Evolutionary conservation across 257 asterid genomes (phyloP).

Genomic region (Misopates orontium): DNA sequence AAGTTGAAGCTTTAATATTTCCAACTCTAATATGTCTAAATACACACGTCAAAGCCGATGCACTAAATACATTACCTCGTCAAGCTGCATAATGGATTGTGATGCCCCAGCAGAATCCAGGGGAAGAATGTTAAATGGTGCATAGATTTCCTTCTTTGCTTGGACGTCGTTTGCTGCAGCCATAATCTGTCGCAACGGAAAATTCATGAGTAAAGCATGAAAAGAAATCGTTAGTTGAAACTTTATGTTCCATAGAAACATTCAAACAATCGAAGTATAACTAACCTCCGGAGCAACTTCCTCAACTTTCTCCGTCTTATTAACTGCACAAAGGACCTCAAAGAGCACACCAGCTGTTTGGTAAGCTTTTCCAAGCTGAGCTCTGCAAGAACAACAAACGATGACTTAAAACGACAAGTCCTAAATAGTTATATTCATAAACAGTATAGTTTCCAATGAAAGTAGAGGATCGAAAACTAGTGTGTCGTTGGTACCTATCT

Average conservation of each 20-base stretch:
- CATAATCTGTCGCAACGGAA: constrained; percentile 51
- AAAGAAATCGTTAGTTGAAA: neutral
- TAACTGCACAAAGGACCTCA: constrained; percentile 87
- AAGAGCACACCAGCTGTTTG: constrained; percentile 82
- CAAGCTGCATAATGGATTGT: constrained; percentile 82
- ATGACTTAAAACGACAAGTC: constrained; percentile 6
- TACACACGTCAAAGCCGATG: constrained; percentile 11
- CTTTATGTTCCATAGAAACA: neutral
- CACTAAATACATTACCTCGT: constrained; percentile 50
- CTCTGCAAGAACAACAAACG: constrained; percentile 44
- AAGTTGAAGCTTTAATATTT: constrained; percentile 20
- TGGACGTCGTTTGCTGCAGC: constrained; percentile 84
- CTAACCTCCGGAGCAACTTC: constrained; percentile 85
- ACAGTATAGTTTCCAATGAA: constrained; percentile 18
- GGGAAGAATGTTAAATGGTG: constrained; percentile 75
- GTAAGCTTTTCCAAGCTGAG: constrained; percentile 88
- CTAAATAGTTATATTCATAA: neutral
- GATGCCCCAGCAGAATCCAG: constrained; percentile 77
- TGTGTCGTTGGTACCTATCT: constrained; percentile 51
- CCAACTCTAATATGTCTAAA: neutral
- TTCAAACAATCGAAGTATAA: neutral
- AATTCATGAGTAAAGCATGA: neutral
- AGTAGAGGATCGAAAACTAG: constrained; percentile 21
- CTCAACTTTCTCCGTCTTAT: constrained; percentile 75
- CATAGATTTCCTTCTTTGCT: constrained; percentile 74